These are phyloP conservation scores for Mucuna pruriens DNA, from an alignment of 306 rosid genomes.

Conservation along the genomic window DNA sequence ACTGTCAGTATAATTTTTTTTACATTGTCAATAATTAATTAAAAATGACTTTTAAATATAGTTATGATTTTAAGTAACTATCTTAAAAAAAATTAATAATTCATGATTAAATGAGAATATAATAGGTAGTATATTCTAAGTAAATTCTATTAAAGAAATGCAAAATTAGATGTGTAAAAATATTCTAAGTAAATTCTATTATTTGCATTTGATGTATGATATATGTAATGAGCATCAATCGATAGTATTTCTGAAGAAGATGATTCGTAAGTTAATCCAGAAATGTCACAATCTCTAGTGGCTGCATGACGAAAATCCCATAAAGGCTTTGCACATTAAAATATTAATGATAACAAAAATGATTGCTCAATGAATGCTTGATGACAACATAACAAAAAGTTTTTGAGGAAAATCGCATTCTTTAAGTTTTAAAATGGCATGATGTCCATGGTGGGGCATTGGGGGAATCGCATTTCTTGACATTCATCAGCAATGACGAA, in stretches of 20 bases:
- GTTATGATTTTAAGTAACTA: too few species aligned
- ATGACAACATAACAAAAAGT: constrained; percentile 42
- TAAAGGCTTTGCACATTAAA: constrained; percentile 25
- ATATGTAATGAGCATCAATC: constrained; percentile 13
- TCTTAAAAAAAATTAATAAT: too few species aligned
- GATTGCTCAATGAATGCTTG: constrained; percentile 39
- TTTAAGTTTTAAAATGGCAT: constrained; percentile 27
- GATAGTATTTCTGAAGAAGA: constrained; percentile 17
- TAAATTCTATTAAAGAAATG: not conserved
- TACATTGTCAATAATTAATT: too few species aligned
- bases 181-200: too few species aligned
- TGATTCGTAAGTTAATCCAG: constrained; percentile 36
- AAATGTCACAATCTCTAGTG: constrained; percentile 42
- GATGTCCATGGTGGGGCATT: constrained; percentile 43
- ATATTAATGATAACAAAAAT: constrained; percentile 15
- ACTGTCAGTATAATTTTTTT: too few species aligned
- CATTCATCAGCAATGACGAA: constrained; percentile 41
- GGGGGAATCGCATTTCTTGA: constrained; percentile 42
- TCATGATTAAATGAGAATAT: too few species aligned
- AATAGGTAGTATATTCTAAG: too few species aligned
- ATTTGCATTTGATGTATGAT: not conserved
- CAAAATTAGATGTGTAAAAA: not conserved
- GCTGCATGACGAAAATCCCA: constrained; percentile 41
- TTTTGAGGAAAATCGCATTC: constrained; percentile 27
- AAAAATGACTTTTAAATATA: too few species aligned